Evolutionary conservation across 1,139 yeast species (phyloP), one percentile per base, ranked within the genome.

Genomic region (Hemisphaericaspora xylanilytica): DNA sequence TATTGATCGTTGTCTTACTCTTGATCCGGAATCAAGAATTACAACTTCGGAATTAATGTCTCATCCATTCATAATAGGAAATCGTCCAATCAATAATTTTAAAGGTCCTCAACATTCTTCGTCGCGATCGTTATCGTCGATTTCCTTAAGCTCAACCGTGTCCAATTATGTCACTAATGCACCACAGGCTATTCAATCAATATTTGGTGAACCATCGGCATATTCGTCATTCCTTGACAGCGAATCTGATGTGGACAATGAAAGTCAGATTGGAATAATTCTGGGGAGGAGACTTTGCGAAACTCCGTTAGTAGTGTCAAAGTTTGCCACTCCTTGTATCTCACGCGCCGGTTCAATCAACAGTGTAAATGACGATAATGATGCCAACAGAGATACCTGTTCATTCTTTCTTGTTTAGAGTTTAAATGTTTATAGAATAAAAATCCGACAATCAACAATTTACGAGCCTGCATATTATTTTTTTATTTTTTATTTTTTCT

Each of bases 1-100:
- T 50, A 67, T 85, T 18, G 51, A 61, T n/a, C 51, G 58, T 24
- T 85, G 92, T 52, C 75, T 85, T 44, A 56, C 51, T 7, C 55
- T 70, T 4, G 75, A 80, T 47, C 69, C 76, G 1, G 45, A 44
- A 0, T 53, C 65, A 39, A 66, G 92, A 38, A 65, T 75, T 17
- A 66, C 77, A 0, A 75, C 81, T 0, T 57, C 53, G 1, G 69
- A 73, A 30, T 69, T 80, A 25, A 53, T 70, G 38, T 42, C 53
- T 2, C 87, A 81, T 55, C 75, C 79, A 3, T 80, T 79, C 48
- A 48, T 41, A 17, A 7, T 3, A 17, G 31, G 31, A 28, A 11
- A 5, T 11, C 6, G 11, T 22, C 26, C 8, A 13, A 18, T n/a
- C 30, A 17, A 25, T n/a, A 18, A 8, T 17, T n/a, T n/a, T n/a